These are phyloP conservation scores for Lolium rigidum DNA, from an alignment of 176 grass and related monocot species.

Conservation along the genomic window DNA sequence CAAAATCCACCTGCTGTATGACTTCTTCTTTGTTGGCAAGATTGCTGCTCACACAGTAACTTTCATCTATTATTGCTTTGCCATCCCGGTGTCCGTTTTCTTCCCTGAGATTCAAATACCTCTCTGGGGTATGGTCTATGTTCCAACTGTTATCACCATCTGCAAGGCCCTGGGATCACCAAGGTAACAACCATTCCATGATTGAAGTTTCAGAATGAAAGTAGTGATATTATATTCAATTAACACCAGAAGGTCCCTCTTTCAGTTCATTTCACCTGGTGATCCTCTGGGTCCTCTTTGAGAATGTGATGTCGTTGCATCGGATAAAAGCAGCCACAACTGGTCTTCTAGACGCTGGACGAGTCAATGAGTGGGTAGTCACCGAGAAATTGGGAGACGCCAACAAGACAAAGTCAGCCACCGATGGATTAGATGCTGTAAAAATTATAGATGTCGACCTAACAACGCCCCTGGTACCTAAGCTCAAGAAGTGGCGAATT, in stretches of 20 bases:
- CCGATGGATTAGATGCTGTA: conserved; percentile 44
- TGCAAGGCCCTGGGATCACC: conserved; percentile 84
- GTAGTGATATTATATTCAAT: background rate
- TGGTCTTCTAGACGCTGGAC: conserved; percentile 73
- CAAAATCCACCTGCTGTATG: conserved; percentile 80
- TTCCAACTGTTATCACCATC: conserved; percentile 86
- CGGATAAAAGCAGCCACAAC: conserved; percentile 69
- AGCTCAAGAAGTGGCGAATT: conserved; percentile 51
- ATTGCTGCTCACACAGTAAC: conserved; percentile 85
- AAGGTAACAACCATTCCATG: conserved; percentile 51
- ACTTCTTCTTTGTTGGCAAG: conserved; percentile 93
- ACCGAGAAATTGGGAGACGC: conserved; percentile 82
- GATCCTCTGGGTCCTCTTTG: conserved; percentile 84
- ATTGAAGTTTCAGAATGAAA: conserved; percentile 3
- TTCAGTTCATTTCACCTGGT: conserved; percentile 92
- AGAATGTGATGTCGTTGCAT: conserved; percentile 95
- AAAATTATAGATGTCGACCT: conserved; percentile 56
- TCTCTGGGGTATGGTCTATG: conserved; percentile 80
- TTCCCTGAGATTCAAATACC: conserved; percentile 80
- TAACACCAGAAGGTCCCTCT: conserved; percentile 4
- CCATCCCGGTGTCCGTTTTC: conserved; percentile 73
- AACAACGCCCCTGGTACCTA: conserved; percentile 48
- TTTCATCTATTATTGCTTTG: conserved; percentile 86
- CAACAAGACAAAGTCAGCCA: conserved; percentile 70
- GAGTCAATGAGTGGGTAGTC: conserved; percentile 97